Base-by-base conservation (phyloP, 2,329 filamentous ascomycete genomes). In the Dactylellina haptotyla region DNA sequence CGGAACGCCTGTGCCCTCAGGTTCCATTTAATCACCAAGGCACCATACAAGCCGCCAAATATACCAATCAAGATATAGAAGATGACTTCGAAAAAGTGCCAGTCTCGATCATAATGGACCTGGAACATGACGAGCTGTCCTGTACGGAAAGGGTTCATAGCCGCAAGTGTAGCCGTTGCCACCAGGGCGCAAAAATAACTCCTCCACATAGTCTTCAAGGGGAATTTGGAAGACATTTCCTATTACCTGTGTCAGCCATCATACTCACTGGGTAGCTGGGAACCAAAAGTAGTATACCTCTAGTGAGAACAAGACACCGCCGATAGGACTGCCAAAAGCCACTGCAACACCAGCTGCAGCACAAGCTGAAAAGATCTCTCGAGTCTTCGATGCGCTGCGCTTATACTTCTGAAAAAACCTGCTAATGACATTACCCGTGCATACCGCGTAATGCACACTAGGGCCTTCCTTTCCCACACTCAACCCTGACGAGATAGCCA, bases 41-140 rank as follows among this genome's bases (percentile, higher is more conserved):
- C 94, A 64, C 95, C 95, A 77, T 99, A 99, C 1, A 98, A 84
- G 4, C 95, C 95, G 41, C 95, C 95, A 77, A 99, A 98, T 26
- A 95, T 86, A 50, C 95, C 95, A 75, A 99, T 88, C 59, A 97
- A 84, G 76, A 97, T 86, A 81, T 96, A 99, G 80, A 98, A 98
- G 25, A 97, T 81, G 2, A 95, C 85, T 80, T 99, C 95, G 79
- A 99, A 99, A 79, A 97, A 97, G 82, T 99, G 95, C 95, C 95
- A 99, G 41, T 91, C 90, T 41, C 94, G 90, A 81, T 98, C 94
- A 79, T 99, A 99, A 78, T 88, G 88, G 78, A 99, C 94, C 78
- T 97, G 93, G 81, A 99, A 99, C 94, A 99, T 98, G 87, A 99
- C 95, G 43, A 99, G 86, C 80, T 99, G 95, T 18, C 95, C 95